Percentiles rank a stretch among this genome's conserved stretches.
Conservation (phyloP, 108 stramenopile genomes). For the Conticribra guillardii region DNA sequence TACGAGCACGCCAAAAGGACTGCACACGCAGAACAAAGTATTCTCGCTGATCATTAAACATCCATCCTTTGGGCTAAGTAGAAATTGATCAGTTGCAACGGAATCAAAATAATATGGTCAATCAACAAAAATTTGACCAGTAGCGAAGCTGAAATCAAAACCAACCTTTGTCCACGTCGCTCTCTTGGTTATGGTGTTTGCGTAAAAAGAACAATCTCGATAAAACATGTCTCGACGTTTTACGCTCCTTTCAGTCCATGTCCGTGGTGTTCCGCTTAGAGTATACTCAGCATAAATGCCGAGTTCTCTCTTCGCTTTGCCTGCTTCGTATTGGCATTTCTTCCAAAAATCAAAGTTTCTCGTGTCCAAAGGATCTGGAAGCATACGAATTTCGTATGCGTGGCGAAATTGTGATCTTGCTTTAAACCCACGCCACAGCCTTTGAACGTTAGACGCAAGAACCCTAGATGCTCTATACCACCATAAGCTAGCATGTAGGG, state of each 20-base stretch:
- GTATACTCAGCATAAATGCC: conserved; percentile 44
- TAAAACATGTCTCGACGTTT: conserved; percentile 35
- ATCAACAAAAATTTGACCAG: too few relatives aligned
- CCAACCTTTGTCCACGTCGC: conserved; percentile 45
- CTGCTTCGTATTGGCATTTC: conserved; percentile 34
- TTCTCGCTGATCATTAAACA: conserved; percentile 40
- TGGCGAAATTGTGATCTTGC: conserved; percentile 22
- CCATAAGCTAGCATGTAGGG: conserved; percentile 32
- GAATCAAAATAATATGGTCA: too few relatives aligned
- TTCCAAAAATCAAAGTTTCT: conserved; percentile 46
- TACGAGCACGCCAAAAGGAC: conserved; percentile 47
- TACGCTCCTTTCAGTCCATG: conserved; percentile 33
- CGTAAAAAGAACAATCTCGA: conserved; percentile 44
- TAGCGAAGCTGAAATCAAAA: too few relatives aligned
- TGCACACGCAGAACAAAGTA: conserved; percentile 47
- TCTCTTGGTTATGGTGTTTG: conserved; percentile 43
- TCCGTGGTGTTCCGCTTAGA: conserved; percentile 24
- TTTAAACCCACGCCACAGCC: conserved; percentile 42
- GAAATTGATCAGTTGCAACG: too few relatives aligned
- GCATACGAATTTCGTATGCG: conserved; percentile 23
- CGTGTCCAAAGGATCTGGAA: conserved; percentile 37
- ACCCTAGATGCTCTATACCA: conserved; percentile 31
- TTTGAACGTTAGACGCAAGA: conserved; percentile 18
- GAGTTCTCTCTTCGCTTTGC: conserved; percentile 34
- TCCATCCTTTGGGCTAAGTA: conserved; percentile 53